Base-by-base conservation (phyloP, 495 filamentous ascomycete species). In the Symbiotaphrina buchneri region DNA sequence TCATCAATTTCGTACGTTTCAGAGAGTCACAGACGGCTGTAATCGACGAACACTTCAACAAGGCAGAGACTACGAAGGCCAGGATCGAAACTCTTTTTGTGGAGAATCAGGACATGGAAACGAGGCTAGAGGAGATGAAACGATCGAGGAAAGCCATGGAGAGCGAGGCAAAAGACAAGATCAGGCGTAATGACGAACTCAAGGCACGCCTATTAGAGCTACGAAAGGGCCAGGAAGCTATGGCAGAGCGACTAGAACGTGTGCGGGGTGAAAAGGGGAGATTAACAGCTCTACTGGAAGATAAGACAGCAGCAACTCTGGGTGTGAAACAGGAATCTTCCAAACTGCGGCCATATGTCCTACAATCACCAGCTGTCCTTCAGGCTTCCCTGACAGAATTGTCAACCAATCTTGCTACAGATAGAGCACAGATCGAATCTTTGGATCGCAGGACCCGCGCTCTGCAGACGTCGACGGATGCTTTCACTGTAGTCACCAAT, bases 1-100 rank as follows among this genome's bases (percentile, higher is more conserved):
- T 95, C 31, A 95, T 97, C 53, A 97, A 97, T 53, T 97, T 97
- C 52, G 82, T 93, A 30, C 68, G 87, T 29, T 97, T 94, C 53
- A 77, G 90, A 38, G 84, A 92, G 54, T 78, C 71, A 33, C 83
- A 92, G 52, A 79, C 75, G 5, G 52, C 57, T 10, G 65, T 81
- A 2, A 92, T 94, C 28, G 80, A 87, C 40, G 74, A 84, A 46
- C 79, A 95, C 49, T 85, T 82, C 55, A 82, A 90, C 56, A 79
- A 77, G 41, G 63, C 77, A 11, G 82, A 95, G 47, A 65, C 61
- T 36, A 81, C 76, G 0, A 92, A 91, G 51, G 54, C 69, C 32
- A 68, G 71, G 37, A 91, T 95, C 44, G 82, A 93, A 51, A 60
- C 69, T n/a, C 62, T 94, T 7, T 79, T 76, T 35, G 51, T 58